Evolutionary conservation across 148 eudicot genomes (phyloP).

Genomic region (Chenopodium quinoa): DNA sequence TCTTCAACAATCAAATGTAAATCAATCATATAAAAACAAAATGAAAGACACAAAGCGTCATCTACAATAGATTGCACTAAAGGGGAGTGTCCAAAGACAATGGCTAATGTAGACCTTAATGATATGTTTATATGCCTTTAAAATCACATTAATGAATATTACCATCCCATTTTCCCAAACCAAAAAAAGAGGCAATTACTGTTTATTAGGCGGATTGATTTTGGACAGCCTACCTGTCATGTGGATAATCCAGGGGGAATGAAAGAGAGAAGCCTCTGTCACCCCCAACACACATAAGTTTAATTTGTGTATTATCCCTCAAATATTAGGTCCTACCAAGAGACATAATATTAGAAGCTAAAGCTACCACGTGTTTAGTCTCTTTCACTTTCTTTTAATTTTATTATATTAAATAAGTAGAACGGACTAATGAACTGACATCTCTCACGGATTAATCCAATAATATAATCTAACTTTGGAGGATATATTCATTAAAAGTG

Average conservation of each 20-base stretch:
- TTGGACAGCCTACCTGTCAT: not conserved
- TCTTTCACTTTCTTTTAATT: not conserved
- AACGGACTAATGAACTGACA: too few species aligned
- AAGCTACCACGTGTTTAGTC: slow-evolving; percentile 41
- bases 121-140: not conserved
- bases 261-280: too few species aligned
- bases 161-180: not conserved
- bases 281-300: not conserved
- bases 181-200: not conserved
- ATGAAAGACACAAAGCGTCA: not conserved
- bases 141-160: not conserved
- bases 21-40: not conserved
- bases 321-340: slow-evolving; percentile 32
- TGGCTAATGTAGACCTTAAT: not conserved
- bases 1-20: not conserved
- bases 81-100: not conserved
- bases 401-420: too few species aligned
- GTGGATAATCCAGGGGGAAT: not conserved
- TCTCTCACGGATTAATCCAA: too few species aligned
- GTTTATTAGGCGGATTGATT: not conserved
- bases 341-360: slow-evolving; percentile 41
- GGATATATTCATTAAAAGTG: too few species aligned
- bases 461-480: too few species aligned
- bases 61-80: not conserved
- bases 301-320: slow-evolving; percentile 1